Base-by-base conservation (phyloP, 441 rosid genomes). In the Breynia disticha region DNA sequence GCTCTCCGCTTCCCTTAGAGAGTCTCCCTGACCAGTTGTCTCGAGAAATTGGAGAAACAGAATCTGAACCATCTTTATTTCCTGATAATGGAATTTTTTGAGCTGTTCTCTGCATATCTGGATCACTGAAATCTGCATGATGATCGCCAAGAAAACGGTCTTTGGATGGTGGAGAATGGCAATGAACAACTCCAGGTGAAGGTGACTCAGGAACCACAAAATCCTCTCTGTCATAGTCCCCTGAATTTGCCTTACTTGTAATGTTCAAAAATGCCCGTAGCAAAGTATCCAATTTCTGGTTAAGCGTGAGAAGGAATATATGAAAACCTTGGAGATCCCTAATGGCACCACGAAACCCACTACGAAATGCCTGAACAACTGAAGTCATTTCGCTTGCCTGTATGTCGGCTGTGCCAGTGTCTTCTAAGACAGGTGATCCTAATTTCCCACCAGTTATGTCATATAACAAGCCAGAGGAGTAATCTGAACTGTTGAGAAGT, bases 311-410 rank as follows among this genome's bases (percentile, higher is more conserved):
- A 15, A 94, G 81, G 73, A 90, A 94, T 50, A 94, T 79, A 63
- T 90, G 96, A 72, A 94, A 85, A 50, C 95, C 84, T 60, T 94
- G 99, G 55, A 94, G 82, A 68, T 90, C 90, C 68, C 90, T 82
- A 49, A 94, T 77, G 67, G 96, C 94, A 62, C 91, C 81, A 16
- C 95, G 95, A 16, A 94, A 94, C 48, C 95, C 99, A 67, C 72
- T 58, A 51, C 91, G 93, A 53, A 94, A 94, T 71, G 68, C 87
- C 44, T 79, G 85, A 66, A 78, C 73, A 50, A 70, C 79, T 32
- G 83, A 77, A 21, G 57, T 61, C 51, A 74, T 58, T 61, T 80
- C 87, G 39, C 43, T 50, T 7, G 59, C 44, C 46, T 48, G 73
- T 50, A 16, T 52, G 63, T 59, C 72, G 54, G 61, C 54, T 46